Conservation (phyloP, 1,139 yeast genomes). For the Spathaspora jeffriesii region DNA sequence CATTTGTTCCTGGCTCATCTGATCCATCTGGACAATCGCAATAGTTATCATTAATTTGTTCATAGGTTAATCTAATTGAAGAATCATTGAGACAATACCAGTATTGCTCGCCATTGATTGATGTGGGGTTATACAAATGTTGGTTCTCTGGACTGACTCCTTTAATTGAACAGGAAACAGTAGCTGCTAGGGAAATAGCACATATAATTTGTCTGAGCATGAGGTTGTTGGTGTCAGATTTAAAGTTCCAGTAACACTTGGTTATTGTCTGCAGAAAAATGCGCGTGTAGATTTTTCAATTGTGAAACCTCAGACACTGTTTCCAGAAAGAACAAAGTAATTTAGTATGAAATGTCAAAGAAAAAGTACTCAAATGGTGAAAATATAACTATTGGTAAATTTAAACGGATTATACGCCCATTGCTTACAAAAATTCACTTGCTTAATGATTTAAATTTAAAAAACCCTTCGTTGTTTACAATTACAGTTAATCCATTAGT, state of each 20-base stretch:
- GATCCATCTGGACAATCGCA: conserved; percentile 99
- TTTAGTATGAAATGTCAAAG: conserved; percentile 1
- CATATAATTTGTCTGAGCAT: neutral
- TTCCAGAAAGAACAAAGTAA: neutral
- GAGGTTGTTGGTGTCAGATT: neutral
- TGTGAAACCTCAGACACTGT: neutral
- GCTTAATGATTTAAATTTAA: conserved; percentile 26
- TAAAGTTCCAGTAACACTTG: neutral
- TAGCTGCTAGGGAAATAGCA: neutral
- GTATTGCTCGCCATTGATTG: conserved; percentile 32
- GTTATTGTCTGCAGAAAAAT: neutral
- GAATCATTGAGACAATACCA: conserved; percentile 78
- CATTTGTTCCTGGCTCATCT: conserved; percentile 96
- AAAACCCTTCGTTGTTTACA: conserved; percentile 22
- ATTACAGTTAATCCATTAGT: conserved; percentile 8
- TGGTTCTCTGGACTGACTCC: conserved; percentile 42
- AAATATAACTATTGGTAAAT: conserved; percentile 14
- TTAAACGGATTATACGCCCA: conserved; percentile 39
- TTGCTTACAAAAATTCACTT: conserved; percentile 36
- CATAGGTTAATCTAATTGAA: conserved; percentile 54
- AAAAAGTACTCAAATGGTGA: neutral
- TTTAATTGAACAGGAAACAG: conserved; percentile 9
- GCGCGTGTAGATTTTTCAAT: neutral
- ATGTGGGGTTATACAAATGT: conserved; percentile 53
- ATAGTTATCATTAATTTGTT: conserved; percentile 80